These are phyloP conservation scores for Pseudogymnoascus sp. DNA, from an alignment of 2,329 filamentous ascomycete genomes.

Conservation along the genomic window DNA sequence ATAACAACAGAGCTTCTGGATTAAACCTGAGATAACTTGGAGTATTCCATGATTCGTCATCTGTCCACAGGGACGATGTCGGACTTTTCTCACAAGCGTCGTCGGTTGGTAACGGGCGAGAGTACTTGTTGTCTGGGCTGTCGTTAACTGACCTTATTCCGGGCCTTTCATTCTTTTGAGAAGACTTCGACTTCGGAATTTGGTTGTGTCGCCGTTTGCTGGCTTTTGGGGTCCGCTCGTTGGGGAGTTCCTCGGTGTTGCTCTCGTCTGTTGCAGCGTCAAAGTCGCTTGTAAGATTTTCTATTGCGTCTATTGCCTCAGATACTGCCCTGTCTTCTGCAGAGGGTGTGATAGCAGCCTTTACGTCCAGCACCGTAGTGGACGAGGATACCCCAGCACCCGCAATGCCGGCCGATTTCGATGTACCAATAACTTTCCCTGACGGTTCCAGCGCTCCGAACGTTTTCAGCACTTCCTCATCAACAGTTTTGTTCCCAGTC, in stretches of 20 bases:
- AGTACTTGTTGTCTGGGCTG: background rate
- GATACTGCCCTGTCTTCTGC: background rate
- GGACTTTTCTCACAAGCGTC: background rate
- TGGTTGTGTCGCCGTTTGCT: background rate
- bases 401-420: background rate
- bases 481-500: background rate
- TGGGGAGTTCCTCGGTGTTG: background rate
- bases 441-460: background rate
- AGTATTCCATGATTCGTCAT: background rate
- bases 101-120: background rate
- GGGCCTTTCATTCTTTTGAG: background rate
- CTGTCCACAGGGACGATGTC: background rate
- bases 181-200: background rate
- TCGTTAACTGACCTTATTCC: background rate
- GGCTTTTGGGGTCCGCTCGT: background rate
- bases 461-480: background rate
- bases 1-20: background rate
- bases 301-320: background rate
- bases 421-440: background rate
- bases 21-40: background rate
- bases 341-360: background rate
- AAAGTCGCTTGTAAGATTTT: background rate
- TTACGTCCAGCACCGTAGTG: background rate
- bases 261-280: background rate
- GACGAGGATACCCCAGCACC: background rate